phyloP scores from a whole-genome alignment of 306 rosid species.

The Aeschynomene evenia region DNA sequence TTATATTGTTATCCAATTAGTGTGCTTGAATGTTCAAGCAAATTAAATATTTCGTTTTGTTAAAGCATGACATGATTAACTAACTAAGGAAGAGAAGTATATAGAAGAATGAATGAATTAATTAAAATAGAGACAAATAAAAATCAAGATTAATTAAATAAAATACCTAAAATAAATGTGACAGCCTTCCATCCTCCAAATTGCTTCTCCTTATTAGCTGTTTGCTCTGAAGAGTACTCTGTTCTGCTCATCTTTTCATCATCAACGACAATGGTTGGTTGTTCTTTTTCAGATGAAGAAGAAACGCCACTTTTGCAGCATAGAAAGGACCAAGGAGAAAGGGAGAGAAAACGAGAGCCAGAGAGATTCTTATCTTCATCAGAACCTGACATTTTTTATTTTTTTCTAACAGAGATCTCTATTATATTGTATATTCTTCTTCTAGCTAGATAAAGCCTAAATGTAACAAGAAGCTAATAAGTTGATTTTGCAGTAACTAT shows the following conservation, averaged over 20 bases:
- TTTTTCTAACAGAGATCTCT: constrained; percentile 18
- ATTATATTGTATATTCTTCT: background rate
- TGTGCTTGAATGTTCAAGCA: too few species aligned
- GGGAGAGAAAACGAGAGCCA: background rate
- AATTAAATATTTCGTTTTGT: background rate
- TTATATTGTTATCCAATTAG: too few species aligned
- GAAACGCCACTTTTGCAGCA: constrained; percentile 25
- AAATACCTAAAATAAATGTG: constrained; percentile 86
- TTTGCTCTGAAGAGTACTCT: constrained; percentile 14
- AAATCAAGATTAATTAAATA: too few species aligned
- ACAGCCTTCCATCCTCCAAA: constrained; percentile 88
- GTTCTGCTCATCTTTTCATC: constrained; percentile 8
- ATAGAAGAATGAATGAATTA: background rate
- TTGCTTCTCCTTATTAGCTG: constrained; percentile 39
- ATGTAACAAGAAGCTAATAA: background rate
- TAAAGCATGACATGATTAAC: background rate
- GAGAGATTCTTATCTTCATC: constrained; percentile 17
- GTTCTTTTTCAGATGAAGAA: constrained; percentile 9
- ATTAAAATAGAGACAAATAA: background rate
- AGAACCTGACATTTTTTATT: background rate
- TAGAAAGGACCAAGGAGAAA: constrained; percentile 3
- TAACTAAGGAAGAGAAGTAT: background rate
- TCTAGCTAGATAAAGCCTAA: background rate
- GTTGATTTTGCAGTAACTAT: background rate
- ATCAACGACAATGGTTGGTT: too few species aligned